These are phyloP conservation scores for Exophiala sp. DNA, from an alignment of 2,329 filamentous ascomycete genomes.

Conservation along the genomic window DNA sequence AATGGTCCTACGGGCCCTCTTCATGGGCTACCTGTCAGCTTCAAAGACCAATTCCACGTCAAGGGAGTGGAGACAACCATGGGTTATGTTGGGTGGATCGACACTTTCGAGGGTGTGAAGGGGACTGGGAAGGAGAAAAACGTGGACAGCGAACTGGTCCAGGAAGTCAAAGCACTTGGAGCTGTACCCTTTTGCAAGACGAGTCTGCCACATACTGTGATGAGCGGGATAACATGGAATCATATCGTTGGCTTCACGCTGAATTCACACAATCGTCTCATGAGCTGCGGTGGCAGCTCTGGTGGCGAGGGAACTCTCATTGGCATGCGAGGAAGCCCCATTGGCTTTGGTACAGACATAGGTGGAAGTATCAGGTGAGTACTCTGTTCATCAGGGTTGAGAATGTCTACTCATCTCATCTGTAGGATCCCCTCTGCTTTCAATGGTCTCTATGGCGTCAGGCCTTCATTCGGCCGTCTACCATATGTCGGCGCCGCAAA, in stretches of 20 bases:
- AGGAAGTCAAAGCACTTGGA: constrained; percentile 34
- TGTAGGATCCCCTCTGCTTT: constrained; percentile 45
- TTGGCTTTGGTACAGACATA: constrained; percentile 62
- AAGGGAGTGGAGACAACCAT: constrained; percentile 27
- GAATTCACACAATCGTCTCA: constrained; percentile 59
- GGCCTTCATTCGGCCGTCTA: constrained; percentile 51
- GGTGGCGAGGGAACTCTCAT: constrained; percentile 62
- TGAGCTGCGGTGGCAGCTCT: constrained; percentile 61
- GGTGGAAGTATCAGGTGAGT: constrained; percentile 45
- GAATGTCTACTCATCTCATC: background rate
- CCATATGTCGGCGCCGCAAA: constrained; percentile 45
- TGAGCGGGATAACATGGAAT: constrained; percentile 51
- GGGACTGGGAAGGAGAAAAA: background rate
- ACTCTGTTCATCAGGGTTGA: constrained; percentile 40
- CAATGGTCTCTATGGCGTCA: constrained; percentile 49
- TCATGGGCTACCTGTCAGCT: constrained; percentile 6
- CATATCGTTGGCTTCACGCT: constrained; percentile 57
- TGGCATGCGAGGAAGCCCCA: constrained; percentile 54
- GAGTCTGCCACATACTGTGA: constrained; percentile 48
- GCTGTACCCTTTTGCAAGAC: constrained; percentile 53
- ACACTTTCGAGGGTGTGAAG: constrained; percentile 6
- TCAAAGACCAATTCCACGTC: constrained; percentile 25
- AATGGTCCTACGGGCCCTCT: constrained; percentile 29
- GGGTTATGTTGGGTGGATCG: constrained; percentile 22
- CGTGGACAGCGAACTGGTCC: constrained; percentile 24